These are phyloP conservation scores for Gyromitra esculenta DNA, from an alignment of 2,329 filamentous ascomycete species.

Conservation along the genomic window DNA sequence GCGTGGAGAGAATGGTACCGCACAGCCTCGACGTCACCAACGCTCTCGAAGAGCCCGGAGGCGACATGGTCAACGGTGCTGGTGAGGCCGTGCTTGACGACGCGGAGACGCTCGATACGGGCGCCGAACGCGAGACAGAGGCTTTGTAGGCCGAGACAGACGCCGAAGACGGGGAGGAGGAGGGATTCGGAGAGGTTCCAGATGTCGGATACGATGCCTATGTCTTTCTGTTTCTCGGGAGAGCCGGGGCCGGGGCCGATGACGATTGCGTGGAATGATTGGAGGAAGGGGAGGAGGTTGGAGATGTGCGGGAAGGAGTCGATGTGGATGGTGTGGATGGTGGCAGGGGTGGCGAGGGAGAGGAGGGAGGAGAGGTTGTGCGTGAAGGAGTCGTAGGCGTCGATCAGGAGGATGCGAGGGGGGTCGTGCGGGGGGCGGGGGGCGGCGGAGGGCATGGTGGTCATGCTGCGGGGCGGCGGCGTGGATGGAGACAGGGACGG, in stretches of 20 bases:
- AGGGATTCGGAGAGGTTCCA: slow-evolving; percentile 72
- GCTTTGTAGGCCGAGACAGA: slow-evolving; percentile 90
- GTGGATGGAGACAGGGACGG: neutral
- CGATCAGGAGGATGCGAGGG: slow-evolving; percentile 79
- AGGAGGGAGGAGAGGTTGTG: slow-evolving; percentile 92
- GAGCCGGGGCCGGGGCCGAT: slow-evolving; percentile 91
- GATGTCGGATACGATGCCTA: slow-evolving; percentile 80
- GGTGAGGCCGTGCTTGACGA: slow-evolving; percentile 84
- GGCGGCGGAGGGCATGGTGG: slow-evolving; percentile 13
- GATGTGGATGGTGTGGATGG: slow-evolving; percentile 77
- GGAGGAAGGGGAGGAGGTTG: slow-evolving; percentile 64
- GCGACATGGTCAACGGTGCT: slow-evolving; percentile 70
- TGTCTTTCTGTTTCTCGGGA: slow-evolving; percentile 75
- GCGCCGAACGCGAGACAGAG: slow-evolving; percentile 76
- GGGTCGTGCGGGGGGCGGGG: neutral
- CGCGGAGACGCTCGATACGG: slow-evolving; percentile 71
- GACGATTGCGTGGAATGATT: slow-evolving; percentile 81
- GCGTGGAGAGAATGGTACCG: slow-evolving; percentile 62
- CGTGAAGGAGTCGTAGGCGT: slow-evolving; percentile 96
- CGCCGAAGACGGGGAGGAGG: slow-evolving; percentile 80
- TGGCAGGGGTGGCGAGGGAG: slow-evolving; percentile 72
- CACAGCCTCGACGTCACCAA: slow-evolving; percentile 61
- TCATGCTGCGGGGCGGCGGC: neutral
- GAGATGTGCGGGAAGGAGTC: slow-evolving; percentile 68
- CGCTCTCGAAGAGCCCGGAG: slow-evolving; percentile 72